Evolutionary conservation across 805 yeast species (phyloP), one percentile per base, ranked within the genome.

Genomic region (Saccharomycopsis fodiens): DNA sequence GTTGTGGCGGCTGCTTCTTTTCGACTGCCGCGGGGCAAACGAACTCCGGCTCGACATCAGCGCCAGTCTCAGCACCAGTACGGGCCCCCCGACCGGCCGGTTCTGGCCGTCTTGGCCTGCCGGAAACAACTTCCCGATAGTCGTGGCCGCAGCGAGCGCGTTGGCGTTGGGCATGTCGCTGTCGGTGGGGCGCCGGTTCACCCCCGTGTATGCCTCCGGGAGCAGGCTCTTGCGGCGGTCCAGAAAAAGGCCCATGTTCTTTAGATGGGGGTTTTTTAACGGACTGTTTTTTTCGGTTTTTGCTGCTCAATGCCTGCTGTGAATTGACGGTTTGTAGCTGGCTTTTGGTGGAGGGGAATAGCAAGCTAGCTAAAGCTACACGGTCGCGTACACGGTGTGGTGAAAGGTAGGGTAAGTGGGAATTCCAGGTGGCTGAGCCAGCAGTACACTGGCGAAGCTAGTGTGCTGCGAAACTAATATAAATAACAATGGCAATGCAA

Each of bases 81-180:
- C n/a, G n/a, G n/a, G n/a, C n/a, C n/a, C n/a, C n/a, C n/a, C n/a
- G 19, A 32, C 36, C 10, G 12, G 19, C 8, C 17, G 8, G 12
- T 4, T 39, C 45, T 48, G 15, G 20, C 20, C 22, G 15, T 12
- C 20, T 4, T 13, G 5, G 8, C 27, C n/a, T 8, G 35, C 4
- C 23, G 20, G 46, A 12, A 46, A 41, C 12, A 50, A 20, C 34
- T 47, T 46, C 1, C 53, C 53, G 35, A 50, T 50, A 27, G 51
- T 35, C 22, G 41, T 32, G 12, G 53, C 53, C 17, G 53, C 53
- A 10, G 53, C 53, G 17, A 50, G 31, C n/a, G 53, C 53, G 29
- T 42, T 37, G 20, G 22, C 38, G 35, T 50, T 39, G n/a, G 48
- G 51, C 51, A 47, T 50, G 31, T 50, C 53, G 2, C 29, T 22